These are phyloP conservation scores for Saccharomyces mikatae DNA, from an alignment of 805 yeast genomes.

Conservation along the genomic window DNA sequence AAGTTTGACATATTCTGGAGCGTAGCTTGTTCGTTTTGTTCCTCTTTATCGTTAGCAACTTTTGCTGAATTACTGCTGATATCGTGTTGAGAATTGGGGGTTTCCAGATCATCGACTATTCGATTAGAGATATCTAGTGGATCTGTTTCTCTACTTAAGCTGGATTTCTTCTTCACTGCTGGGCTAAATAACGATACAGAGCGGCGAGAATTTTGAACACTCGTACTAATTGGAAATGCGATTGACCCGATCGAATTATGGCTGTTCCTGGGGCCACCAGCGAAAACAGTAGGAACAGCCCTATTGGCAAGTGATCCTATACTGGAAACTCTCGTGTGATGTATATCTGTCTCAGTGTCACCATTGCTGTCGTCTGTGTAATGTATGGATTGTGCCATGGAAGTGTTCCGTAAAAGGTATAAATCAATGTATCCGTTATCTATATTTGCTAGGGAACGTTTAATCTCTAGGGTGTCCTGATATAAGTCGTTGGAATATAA, in stretches of 20 bases:
- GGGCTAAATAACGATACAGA: conserved; percentile 8
- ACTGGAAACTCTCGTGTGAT: background rate
- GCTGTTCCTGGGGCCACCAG: conserved; percentile 23
- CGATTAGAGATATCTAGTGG: background rate
- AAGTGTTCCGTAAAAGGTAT: conserved; percentile 42
- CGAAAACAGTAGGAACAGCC: conserved; percentile 15
- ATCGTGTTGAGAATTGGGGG: background rate
- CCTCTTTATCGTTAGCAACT: background rate
- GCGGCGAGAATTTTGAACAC: conserved; percentile 6
- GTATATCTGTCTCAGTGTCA: background rate
- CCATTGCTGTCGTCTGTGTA: background rate
- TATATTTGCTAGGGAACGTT: conserved; percentile 46
- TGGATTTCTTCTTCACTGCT: conserved; percentile 18
- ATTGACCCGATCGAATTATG: conserved; percentile 18
- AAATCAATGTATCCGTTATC: conserved; percentile 61
- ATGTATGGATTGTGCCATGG: conserved; percentile 22
- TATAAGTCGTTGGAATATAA: conserved; percentile 24
- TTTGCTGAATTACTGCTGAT: background rate
- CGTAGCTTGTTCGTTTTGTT: background rate
- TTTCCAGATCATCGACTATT: background rate
- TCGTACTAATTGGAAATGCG: conserved; percentile 8
- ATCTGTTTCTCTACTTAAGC: conserved; percentile 22
- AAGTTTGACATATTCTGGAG: background rate
- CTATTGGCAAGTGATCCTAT: conserved; percentile 1
- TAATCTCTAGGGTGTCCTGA: conserved; percentile 39